These are phyloP conservation scores for Fomitopsis pulvina DNA, from an alignment of 768 basidiomycete species.

Conservation along the genomic window DNA sequence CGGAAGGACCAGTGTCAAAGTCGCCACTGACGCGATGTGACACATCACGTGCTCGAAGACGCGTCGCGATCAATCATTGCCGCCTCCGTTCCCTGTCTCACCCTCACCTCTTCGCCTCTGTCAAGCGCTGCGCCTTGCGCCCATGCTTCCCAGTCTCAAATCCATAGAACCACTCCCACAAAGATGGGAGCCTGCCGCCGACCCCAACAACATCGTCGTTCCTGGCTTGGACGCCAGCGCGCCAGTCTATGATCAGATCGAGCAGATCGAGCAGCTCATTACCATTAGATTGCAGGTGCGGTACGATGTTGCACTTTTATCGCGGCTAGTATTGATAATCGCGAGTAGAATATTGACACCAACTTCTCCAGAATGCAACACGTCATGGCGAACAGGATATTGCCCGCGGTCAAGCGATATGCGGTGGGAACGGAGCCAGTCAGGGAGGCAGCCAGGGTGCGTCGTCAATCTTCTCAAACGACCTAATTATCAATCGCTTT, in stretches of 20 bases:
- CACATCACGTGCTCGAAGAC: neutral
- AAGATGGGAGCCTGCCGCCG: conserved; percentile 59
- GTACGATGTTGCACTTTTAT: neutral
- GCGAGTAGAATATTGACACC: conserved; percentile 75
- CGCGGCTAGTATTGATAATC: neutral
- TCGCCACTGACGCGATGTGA: neutral
- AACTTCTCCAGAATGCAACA: conserved; percentile 90
- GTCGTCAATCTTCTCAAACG: conserved; percentile 13
- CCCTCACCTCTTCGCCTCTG: neutral
- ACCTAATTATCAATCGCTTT: neutral
- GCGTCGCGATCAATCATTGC: neutral
- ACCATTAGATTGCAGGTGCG: conserved; percentile 82
- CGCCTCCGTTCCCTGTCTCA: neutral
- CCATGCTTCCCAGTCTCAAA: conserved; percentile 23
- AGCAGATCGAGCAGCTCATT: conserved; percentile 93
- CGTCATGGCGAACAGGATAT: conserved; percentile 66
- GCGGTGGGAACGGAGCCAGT: conserved; percentile 84
- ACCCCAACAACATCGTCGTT: conserved; percentile 58
- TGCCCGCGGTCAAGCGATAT: conserved; percentile 89
- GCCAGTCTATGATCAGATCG: conserved; percentile 74
- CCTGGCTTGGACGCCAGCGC: conserved; percentile 70
- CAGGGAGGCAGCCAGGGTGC: conserved; percentile 83
- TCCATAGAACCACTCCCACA: conserved; percentile 55
- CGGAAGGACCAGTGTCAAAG: no score
- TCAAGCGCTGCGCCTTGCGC: neutral